Conservation (phyloP, 78 protist species). For the Guillardia theta region DNA sequence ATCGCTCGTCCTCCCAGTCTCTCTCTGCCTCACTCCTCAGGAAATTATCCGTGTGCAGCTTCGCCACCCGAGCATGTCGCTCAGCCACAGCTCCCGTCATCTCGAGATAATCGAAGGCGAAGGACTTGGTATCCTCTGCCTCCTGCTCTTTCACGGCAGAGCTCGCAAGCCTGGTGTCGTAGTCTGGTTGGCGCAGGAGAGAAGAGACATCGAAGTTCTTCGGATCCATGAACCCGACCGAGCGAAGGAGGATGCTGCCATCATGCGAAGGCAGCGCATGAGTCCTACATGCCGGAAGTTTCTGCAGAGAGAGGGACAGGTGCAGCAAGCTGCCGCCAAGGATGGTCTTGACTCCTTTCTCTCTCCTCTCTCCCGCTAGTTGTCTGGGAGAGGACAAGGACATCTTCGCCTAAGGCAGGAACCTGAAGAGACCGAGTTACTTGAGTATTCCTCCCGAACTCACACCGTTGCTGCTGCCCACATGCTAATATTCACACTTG, state of each 20-base stretch:
- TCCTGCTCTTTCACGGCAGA: background rate
- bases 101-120: background rate
- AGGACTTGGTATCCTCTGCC: background rate
- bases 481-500: no score
- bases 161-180: background rate
- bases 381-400: no score
- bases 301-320: background rate
- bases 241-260: background rate
- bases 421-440: no score
- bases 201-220: background rate
- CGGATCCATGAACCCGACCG: background rate
- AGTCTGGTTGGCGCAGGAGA: background rate
- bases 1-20: conserved; percentile 20
- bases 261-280: background rate
- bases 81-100: background rate
- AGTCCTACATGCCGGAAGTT: background rate
- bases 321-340: background rate
- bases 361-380: no score
- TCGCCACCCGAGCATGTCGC: background rate
- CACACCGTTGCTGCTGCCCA: no score
- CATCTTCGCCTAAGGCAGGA: no score
- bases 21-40: background rate
- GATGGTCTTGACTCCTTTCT: no score
- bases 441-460: no score
- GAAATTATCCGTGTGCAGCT: background rate